Conservation (phyloP, 2,329 filamentous ascomycete genomes). For the Ceratocystis smalleyi region DNA sequence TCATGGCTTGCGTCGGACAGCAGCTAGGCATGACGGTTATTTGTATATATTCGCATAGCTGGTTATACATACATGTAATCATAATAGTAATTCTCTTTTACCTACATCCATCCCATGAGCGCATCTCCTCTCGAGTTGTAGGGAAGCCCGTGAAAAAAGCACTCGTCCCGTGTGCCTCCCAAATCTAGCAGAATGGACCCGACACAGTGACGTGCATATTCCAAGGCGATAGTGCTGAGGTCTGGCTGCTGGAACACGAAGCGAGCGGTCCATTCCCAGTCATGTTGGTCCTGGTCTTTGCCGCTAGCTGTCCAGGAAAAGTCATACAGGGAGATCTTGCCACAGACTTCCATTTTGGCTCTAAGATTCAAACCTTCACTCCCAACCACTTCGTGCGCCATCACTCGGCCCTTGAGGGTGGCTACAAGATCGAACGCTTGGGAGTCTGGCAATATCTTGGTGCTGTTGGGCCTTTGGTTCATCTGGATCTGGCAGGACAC, state of each 20-base stretch:
- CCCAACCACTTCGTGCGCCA: conserved; percentile 8
- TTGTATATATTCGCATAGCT: background rate
- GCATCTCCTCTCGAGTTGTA: conserved; percentile 11
- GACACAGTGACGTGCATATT: conserved; percentile 14
- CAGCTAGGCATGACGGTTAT: too few species aligned
- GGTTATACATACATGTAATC: background rate
- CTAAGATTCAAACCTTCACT: conserved; percentile 9
- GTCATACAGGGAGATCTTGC: conserved; percentile 10
- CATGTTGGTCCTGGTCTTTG: background rate
- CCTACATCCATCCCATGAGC: conserved; percentile 11
- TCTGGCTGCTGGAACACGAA: conserved; percentile 13
- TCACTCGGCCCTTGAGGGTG: conserved; percentile 6
- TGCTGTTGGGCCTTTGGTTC: background rate
- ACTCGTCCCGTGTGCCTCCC: conserved; percentile 11
- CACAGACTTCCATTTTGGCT: conserved; percentile 14
- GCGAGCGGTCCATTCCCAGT: conserved; percentile 12
- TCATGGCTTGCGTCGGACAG: too few species aligned
- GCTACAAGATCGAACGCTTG: conserved; percentile 7
- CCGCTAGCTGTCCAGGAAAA: conserved; percentile 7
- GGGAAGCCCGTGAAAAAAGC: conserved; percentile 11
- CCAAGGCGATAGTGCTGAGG: conserved; percentile 11
- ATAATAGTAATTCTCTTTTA: background rate
- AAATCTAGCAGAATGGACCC: conserved; percentile 13
- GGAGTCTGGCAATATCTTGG: background rate
- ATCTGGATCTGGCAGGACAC: conserved; percentile 8